Evolutionary conservation across 2,329 filamentous ascomycete species (phyloP).

Genomic region (Coniochaeta pulveracea): DNA sequence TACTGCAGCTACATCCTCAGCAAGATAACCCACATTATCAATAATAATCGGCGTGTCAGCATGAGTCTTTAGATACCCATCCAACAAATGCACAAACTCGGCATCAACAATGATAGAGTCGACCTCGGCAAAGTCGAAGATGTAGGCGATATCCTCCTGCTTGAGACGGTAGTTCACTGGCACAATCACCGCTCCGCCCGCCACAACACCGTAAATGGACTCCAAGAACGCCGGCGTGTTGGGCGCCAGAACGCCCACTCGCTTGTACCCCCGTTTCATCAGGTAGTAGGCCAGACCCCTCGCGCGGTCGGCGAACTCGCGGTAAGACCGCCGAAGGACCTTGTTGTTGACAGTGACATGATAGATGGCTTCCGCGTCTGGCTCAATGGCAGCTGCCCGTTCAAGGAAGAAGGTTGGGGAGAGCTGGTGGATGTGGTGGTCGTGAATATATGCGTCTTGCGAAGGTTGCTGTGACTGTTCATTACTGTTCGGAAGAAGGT

Average conservation of each 20-base stretch:
- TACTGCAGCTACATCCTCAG: too few species aligned
- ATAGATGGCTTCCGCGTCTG: slow-evolving; percentile 72
- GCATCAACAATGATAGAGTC: slow-evolving; percentile 79
- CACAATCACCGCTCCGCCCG: slow-evolving; percentile 69
- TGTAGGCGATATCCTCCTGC: slow-evolving; percentile 77
- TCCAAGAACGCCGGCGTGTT: slow-evolving; percentile 96
- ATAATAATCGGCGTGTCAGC: slow-evolving; percentile 61
- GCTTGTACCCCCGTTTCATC: slow-evolving; percentile 57
- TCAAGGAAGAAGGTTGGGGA: slow-evolving; percentile 77
- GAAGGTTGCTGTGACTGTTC: not conserved
- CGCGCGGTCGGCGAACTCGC: slow-evolving; percentile 74
- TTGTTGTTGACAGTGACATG: slow-evolving; percentile 73
- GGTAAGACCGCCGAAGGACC: slow-evolving; percentile 65
- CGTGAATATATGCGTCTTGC: slow-evolving; percentile 27
- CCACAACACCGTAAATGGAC: slow-evolving; percentile 76
- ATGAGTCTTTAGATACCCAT: slow-evolving; percentile 48
- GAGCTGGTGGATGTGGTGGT: slow-evolving; percentile 61
- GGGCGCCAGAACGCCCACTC: slow-evolving; percentile 76
- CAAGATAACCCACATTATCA: slow-evolving; percentile 39
- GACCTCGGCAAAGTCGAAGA: slow-evolving; percentile 77
- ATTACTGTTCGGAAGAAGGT: slow-evolving; percentile 19
- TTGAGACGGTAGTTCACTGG: slow-evolving; percentile 56
- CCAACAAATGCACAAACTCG: slow-evolving; percentile 65
- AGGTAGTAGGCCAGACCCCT: slow-evolving; percentile 83
- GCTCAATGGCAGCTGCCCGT: slow-evolving; percentile 79